Evolutionary conservation across 805 yeast genomes (phyloP).

Genomic region (Myxozyma udenii): DNA sequence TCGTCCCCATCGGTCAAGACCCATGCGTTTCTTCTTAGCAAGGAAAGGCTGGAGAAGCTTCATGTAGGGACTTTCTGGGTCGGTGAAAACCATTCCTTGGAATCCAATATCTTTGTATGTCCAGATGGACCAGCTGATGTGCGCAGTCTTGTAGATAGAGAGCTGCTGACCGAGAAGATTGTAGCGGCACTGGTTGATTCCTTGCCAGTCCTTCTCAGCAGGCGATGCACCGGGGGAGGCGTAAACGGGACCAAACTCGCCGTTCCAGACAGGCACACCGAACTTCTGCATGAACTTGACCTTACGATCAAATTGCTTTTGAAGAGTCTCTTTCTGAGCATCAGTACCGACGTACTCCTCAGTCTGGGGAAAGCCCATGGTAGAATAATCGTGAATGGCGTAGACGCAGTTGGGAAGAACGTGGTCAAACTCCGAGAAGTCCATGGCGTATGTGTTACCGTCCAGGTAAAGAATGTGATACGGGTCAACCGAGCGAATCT

Average conservation of each 20-base stretch:
- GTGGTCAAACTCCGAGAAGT: slow-evolving; percentile 48
- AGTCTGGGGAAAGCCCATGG: slow-evolving; percentile 46
- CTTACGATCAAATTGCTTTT: slow-evolving; percentile 45
- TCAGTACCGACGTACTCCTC: slow-evolving; percentile 39
- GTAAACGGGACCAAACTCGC: slow-evolving; percentile 49
- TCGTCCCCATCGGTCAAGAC: slow-evolving; percentile 52
- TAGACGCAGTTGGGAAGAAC: slow-evolving; percentile 47
- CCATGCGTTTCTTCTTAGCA: slow-evolving; percentile 45
- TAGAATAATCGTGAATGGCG: slow-evolving; percentile 50
- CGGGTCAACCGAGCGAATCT: slow-evolving; percentile 46
- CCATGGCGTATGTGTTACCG: slow-evolving; percentile 53
- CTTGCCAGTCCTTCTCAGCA: slow-evolving; percentile 46
- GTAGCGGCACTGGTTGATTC: slow-evolving; percentile 46
- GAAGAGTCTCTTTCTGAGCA: slow-evolving; percentile 41
- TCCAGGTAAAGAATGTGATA: slow-evolving; percentile 51
- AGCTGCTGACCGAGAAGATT: slow-evolving; percentile 48
- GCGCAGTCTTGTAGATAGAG: slow-evolving; percentile 41
- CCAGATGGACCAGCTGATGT: slow-evolving; percentile 54
- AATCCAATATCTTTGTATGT: slow-evolving; percentile 53
- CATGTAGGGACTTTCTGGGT: slow-evolving; percentile 47
- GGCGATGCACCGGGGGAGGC: slow-evolving; percentile 33
- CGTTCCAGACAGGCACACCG: slow-evolving; percentile 53
- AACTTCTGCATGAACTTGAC: slow-evolving; percentile 43
- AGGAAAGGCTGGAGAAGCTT: slow-evolving; percentile 45
- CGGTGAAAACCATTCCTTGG: slow-evolving; percentile 50